Evolutionary conservation across 2,329 filamentous ascomycete genomes (phyloP).

Genomic region (Didymella pinodella): DNA sequence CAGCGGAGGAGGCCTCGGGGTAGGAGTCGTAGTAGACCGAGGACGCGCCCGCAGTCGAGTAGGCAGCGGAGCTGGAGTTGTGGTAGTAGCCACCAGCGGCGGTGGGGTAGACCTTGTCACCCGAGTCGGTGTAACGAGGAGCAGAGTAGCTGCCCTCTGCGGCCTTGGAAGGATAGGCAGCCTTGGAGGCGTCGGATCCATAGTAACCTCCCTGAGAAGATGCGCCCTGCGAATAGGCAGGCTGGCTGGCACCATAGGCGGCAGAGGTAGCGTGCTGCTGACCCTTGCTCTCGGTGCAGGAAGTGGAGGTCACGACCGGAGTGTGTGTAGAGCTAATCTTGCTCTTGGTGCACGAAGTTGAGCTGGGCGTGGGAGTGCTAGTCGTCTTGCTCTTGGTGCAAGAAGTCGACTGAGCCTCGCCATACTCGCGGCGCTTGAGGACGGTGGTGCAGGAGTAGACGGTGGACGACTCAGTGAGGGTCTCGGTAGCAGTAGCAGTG

Average conservation of each 20-base stretch:
- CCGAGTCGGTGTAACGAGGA: constrained; percentile 1
- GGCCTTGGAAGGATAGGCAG: not conserved
- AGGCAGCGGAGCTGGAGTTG: constrained; percentile 10
- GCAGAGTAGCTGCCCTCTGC: not conserved
- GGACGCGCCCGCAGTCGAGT: constrained; percentile 8
- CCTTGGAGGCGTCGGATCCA: constrained; percentile 4
- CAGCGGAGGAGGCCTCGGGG: constrained; percentile 11
- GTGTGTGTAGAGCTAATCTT: constrained; percentile 9
- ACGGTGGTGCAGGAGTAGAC: constrained; percentile 17
- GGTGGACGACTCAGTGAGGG: constrained; percentile 5
- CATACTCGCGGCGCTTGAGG: constrained; percentile 13
- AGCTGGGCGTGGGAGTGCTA: constrained; percentile 11
- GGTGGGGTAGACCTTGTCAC: constrained; percentile 2
- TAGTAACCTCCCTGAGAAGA: constrained; percentile 1
- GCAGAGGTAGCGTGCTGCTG: constrained; percentile 11
- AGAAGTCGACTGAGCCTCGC: constrained; percentile 10
- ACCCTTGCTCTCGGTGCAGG: constrained; percentile 9
- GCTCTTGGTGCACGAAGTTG: constrained; percentile 14
- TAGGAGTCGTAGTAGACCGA: constrained; percentile 3
- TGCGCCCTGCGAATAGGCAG: constrained; percentile 8
- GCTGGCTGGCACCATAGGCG: constrained; percentile 4
- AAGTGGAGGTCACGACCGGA: constrained; percentile 8
- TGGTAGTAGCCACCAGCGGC: constrained; percentile 2
- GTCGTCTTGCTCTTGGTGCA: constrained; percentile 23
- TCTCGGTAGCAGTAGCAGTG: constrained; percentile 6